Percentiles rank a stretch among this genome's conserved stretches.
Conservation (phyloP, 2,329 filamentous ascomycete species). For the Hypocreales sp. region DNA sequence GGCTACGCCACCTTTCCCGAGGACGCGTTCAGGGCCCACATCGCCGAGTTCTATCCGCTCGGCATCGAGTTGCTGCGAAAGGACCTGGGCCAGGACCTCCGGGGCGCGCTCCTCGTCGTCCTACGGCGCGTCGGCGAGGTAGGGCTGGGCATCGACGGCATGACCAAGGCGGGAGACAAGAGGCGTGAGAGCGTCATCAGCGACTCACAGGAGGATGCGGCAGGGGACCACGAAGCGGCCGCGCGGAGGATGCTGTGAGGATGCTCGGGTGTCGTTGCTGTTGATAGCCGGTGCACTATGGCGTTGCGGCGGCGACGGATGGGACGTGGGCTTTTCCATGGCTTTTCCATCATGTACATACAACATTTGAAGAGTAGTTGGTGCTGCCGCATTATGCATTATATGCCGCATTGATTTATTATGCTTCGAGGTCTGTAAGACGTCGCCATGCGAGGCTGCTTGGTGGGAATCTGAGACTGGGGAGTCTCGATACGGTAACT, state of each 20-base stretch:
- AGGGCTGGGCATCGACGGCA: conserved; percentile 38
- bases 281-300: too few species aligned
- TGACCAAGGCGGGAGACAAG: conserved; percentile 19
- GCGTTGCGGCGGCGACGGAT: too few species aligned
- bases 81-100: conserved; percentile 67
- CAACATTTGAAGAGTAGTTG: too few species aligned
- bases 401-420: too few species aligned
- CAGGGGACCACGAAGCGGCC: conserved; percentile 15
- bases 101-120: conserved; percentile 61
- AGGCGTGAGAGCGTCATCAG: conserved; percentile 27
- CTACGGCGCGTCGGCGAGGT: conserved; percentile 74
- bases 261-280: too few species aligned
- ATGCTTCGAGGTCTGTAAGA: too few species aligned
- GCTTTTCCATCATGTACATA: too few species aligned
- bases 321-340: too few species aligned
- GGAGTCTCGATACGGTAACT: too few species aligned
- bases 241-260: conserved; percentile 19
- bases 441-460: too few species aligned
- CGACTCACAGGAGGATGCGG: conserved; percentile 12
- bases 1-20: conserved; percentile 76
- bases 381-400: too few species aligned
- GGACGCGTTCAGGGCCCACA: conserved; percentile 64
- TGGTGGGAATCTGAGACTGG: too few species aligned
- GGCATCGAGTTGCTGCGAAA: conserved; percentile 68
- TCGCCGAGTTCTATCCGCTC: conserved; percentile 74